phyloP scores from a whole-genome alignment of 768 basidiomycete genomes.

The Asterophora parasitica region DNA sequence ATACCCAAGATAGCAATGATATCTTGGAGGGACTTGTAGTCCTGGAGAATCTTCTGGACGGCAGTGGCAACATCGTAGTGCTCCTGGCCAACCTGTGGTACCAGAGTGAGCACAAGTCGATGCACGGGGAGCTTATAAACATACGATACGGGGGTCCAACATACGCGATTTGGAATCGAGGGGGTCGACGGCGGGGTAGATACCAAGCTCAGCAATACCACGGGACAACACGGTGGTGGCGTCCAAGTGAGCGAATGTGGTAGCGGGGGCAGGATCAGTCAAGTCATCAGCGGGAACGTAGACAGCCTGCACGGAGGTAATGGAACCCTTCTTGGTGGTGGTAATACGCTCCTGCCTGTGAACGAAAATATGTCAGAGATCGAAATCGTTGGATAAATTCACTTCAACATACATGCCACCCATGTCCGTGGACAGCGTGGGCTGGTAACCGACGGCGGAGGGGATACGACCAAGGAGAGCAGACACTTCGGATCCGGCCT shows the following conservation, averaged over 20 bases:
- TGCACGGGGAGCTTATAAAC: slow-evolving; percentile 20
- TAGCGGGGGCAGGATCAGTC: slow-evolving; percentile 99
- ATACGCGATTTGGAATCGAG: slow-evolving; percentile 99
- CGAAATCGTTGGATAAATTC: background rate
- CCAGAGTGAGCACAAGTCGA: background rate
- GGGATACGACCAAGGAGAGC: slow-evolving; percentile 99
- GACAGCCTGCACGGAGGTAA: slow-evolving; percentile 99
- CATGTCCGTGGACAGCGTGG: slow-evolving; percentile 99
- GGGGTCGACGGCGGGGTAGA: slow-evolving; percentile 99
- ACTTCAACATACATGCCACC: slow-evolving; percentile 82
- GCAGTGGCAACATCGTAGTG: slow-evolving; percentile 97
- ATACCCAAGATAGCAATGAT: slow-evolving; percentile 99
- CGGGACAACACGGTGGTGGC: slow-evolving; percentile 99
- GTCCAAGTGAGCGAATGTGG: slow-evolving; percentile 99
- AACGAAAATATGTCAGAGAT: slow-evolving; percentile 9
- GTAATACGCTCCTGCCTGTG: slow-evolving; percentile 98
- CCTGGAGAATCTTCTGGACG: slow-evolving; percentile 95
- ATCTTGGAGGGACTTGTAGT: slow-evolving; percentile 97
- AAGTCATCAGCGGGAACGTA: slow-evolving; percentile 99
- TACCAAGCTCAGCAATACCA: slow-evolving; percentile 97
- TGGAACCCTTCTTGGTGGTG: slow-evolving; percentile 99
- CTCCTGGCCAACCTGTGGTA: slow-evolving; percentile 67
- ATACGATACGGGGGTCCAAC: slow-evolving; percentile 97
- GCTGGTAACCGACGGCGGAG: slow-evolving; percentile 99
- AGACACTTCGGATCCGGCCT: slow-evolving; percentile 99